Percentiles rank a stretch among this genome's conserved stretches.
These are phyloP conservation scores for Lachnellula arida DNA, from an alignment of 2,329 filamentous ascomycete species.

Conservation along the genomic window DNA sequence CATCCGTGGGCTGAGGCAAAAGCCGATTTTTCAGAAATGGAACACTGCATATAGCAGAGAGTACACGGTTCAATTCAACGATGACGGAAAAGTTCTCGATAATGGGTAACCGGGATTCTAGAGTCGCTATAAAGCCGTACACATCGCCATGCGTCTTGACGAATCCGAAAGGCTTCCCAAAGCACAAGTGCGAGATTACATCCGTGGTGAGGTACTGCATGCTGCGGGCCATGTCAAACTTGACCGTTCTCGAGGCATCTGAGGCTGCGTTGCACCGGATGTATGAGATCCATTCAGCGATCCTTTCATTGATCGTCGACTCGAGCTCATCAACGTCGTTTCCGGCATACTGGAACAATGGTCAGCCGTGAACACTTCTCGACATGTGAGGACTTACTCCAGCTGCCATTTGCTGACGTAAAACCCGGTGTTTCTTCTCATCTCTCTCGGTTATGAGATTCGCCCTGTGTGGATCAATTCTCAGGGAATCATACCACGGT, in stretches of 20 bases:
- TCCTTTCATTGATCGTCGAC: slow-evolving; percentile 42
- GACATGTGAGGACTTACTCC: slow-evolving; percentile 34
- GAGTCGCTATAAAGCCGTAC: slow-evolving; percentile 43
- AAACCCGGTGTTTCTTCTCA: slow-evolving; percentile 38
- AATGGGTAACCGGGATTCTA: slow-evolving; percentile 39
- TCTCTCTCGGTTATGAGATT: slow-evolving; percentile 48
- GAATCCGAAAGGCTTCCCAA: slow-evolving; percentile 48
- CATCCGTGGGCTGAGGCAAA: slow-evolving; percentile 38
- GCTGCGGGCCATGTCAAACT: slow-evolving; percentile 45
- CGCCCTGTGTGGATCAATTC: slow-evolving; percentile 48
- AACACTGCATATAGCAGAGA: slow-evolving; percentile 18
- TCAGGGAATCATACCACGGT: slow-evolving; percentile 38
- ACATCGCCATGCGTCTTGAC: slow-evolving; percentile 44
- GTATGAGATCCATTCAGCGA: slow-evolving; percentile 42
- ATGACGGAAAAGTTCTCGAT: slow-evolving; percentile 41
- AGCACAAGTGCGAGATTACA: slow-evolving; percentile 47
- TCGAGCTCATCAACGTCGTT: slow-evolving; percentile 50
- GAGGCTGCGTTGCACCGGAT: slow-evolving; percentile 47
- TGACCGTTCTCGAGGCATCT: slow-evolving; percentile 33
- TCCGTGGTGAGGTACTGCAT: slow-evolving; percentile 50
- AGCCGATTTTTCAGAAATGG: slow-evolving; percentile 35
- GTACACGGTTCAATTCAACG: slow-evolving; percentile 38
- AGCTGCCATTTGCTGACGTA: slow-evolving; percentile 45
- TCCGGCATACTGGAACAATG: slow-evolving; percentile 49
- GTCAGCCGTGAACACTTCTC: not conserved